Evolutionary conservation across 345 rosid species (phyloP).

Genomic region (Populus simonii): DNA sequence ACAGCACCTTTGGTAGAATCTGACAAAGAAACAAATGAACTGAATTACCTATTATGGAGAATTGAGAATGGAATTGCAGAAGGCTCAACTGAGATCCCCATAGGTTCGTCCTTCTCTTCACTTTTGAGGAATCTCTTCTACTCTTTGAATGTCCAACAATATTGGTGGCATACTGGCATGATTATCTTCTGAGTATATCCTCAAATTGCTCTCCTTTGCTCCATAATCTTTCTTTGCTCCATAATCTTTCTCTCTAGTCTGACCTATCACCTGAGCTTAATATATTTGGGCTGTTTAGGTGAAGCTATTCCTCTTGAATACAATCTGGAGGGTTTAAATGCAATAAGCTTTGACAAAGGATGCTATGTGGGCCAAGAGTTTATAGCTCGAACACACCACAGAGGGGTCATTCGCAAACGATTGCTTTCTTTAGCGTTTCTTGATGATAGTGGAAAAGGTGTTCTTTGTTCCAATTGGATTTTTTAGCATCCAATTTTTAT

Average conservation of each 20-base stretch:
- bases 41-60: slow-evolving; percentile 66
- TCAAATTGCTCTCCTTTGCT: neutral
- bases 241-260: neutral
- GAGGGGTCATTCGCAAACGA: slow-evolving; percentile 84
- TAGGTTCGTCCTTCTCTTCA: slow-evolving; percentile 43
- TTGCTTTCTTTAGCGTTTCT: slow-evolving; percentile 67
- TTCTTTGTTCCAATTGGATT: neutral
- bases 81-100: slow-evolving; percentile 83
- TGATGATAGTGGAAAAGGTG: slow-evolving; percentile 58
- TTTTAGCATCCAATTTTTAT: neutral
- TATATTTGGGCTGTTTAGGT: slow-evolving; percentile 33
- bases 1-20: slow-evolving; percentile 85
- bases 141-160: neutral
- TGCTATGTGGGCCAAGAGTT: slow-evolving; percentile 97
- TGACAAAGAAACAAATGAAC: slow-evolving; percentile 73
- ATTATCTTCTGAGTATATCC: neutral
- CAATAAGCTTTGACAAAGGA: slow-evolving; percentile 92
- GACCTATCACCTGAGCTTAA: neutral
- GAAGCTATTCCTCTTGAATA: slow-evolving; percentile 94
- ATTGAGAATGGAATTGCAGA: slow-evolving; percentile 83
- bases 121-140: neutral
- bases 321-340: slow-evolving; percentile 79
- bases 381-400: slow-evolving; percentile 85
- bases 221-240: neutral
- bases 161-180: neutral